phyloP scores from a whole-genome alignment of 331 rosid species.

The Malus hybrid region DNA sequence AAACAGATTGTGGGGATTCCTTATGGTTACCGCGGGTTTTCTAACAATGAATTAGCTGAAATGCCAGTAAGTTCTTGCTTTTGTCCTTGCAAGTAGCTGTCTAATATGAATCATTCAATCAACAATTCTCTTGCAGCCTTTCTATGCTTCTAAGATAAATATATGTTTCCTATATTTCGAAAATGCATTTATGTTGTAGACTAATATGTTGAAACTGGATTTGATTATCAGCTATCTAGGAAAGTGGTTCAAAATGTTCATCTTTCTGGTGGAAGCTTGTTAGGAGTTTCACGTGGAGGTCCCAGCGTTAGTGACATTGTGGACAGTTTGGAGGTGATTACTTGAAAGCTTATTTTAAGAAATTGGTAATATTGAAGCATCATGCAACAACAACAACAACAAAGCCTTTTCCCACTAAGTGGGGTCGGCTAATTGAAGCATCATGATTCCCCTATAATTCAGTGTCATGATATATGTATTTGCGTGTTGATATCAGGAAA shows the following conservation, averaged over 20 bases:
- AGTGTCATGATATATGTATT: neutral
- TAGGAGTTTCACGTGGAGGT: slow-evolving; percentile 97
- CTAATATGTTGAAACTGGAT: slow-evolving; percentile 13
- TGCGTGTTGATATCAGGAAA: slow-evolving; percentile 46
- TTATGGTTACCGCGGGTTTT: slow-evolving; percentile 90
- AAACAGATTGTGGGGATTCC: slow-evolving; percentile 93
- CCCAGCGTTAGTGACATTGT: slow-evolving; percentile 67
- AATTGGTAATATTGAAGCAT: neutral
- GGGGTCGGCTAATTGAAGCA: too few species aligned
- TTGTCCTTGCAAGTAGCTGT: slow-evolving; percentile 8
- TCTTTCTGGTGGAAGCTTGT: slow-evolving; percentile 97
- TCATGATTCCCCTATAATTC: neutral
- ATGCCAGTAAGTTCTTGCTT: slow-evolving; percentile 44
- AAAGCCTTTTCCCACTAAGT: too few species aligned
- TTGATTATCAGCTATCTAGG: slow-evolving; percentile 64
- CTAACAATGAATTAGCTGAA: slow-evolving; percentile 72
- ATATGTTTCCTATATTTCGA: neutral
- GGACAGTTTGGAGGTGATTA: slow-evolving; percentile 66
- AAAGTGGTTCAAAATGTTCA: slow-evolving; percentile 94
- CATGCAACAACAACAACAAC: too few species aligned
- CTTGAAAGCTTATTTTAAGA: slow-evolving; percentile 8
- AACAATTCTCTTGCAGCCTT: neutral
- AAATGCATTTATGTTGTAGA: neutral
- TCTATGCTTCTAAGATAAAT: neutral
- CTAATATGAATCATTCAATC: neutral